These are phyloP conservation scores for Erodium moschatum DNA, from an alignment of 441 rosid species.

Conservation along the genomic window DNA sequence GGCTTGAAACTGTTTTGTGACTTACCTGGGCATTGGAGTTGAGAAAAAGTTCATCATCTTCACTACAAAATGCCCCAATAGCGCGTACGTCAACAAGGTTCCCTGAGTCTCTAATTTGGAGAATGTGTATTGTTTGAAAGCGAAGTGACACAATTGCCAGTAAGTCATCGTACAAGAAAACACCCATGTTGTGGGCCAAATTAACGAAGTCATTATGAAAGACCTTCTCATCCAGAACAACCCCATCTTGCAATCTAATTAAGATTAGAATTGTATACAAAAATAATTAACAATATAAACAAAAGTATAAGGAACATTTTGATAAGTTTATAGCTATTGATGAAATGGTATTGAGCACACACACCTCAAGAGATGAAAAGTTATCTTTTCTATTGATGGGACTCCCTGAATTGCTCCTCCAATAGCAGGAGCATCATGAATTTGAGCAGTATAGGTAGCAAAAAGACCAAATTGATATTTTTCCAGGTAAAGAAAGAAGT, in stretches of 20 bases:
- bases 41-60: conserved; percentile 90
- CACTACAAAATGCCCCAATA: conserved; percentile 72
- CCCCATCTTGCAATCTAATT: conserved; percentile 75
- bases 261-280: conserved; percentile 5
- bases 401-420: conserved; percentile 73
- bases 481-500: conserved; percentile 72
- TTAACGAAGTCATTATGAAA: conserved; percentile 73
- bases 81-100: conserved; percentile 78
- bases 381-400: conserved; percentile 77
- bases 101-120: conserved; percentile 88
- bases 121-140: conserved; percentile 82
- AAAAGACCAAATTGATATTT: conserved; percentile 62
- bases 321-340: neutral
- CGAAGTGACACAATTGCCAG: conserved; percentile 77
- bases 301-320: conserved; percentile 9
- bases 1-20: conserved; percentile 15
- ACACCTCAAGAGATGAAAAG: conserved; percentile 70
- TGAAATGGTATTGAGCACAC: conserved; percentile 11
- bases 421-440: conserved; percentile 62
- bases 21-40: conserved; percentile 68
- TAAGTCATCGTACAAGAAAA: conserved; percentile 78
- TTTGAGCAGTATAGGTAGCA: conserved; percentile 83
- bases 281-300: neutral
- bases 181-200: conserved; percentile 69
- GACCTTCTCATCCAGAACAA: conserved; percentile 65